Base-by-base conservation (phyloP, 768 basidiomycete species). In the Rhizopogon rudus region DNA sequence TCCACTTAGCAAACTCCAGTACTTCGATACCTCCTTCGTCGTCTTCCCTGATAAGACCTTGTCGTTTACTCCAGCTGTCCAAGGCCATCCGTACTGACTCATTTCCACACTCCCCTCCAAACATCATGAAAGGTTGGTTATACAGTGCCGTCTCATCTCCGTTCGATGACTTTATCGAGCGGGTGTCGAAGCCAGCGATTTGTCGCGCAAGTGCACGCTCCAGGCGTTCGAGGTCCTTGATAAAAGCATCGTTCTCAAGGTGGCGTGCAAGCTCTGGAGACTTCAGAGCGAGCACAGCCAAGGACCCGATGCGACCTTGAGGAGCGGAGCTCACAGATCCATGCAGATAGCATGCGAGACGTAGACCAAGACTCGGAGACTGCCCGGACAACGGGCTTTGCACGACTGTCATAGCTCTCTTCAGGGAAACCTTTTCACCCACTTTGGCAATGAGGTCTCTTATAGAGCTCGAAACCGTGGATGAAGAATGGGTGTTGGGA, bases 201-300 rank as follows among this genome's bases (percentile, higher is more conserved):
- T 96, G 94, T 41, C 92, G 80, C 9, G 87, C 88, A n/a, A 96
- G 59, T 2, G 87, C 81, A 22, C 90, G 83, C 60, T 88, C 84
- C 13, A 96, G 75, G 42, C 77, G 76, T 33, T 75, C 74, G 16
- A 91, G 71, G 40, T 88, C 81, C n/a, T 73, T 67, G 28, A 74
- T 71, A 62, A 87, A 86, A n/a, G 65, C 65, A 46, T 77, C 67
- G 2, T 78, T 75, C 14, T 68, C 69, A 44, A 85, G 66, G 57
- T 79, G 64, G 28, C 70, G 64, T 39, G 73, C 55, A 45, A 88
- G 68, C 52, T 73, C 61, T 53, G 75, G 67, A 20, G 86, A 76
- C 58, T 79, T 75, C 52, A 88, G 64, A 17, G 71, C 77, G 8
- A 87, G 71, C 13, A 86, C 69, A 10, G 79, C 81, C 33, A 91